Base-by-base conservation (phyloP, 1,284 basidiomycete species). In the Cystobasidiaceae sp. region DNA sequence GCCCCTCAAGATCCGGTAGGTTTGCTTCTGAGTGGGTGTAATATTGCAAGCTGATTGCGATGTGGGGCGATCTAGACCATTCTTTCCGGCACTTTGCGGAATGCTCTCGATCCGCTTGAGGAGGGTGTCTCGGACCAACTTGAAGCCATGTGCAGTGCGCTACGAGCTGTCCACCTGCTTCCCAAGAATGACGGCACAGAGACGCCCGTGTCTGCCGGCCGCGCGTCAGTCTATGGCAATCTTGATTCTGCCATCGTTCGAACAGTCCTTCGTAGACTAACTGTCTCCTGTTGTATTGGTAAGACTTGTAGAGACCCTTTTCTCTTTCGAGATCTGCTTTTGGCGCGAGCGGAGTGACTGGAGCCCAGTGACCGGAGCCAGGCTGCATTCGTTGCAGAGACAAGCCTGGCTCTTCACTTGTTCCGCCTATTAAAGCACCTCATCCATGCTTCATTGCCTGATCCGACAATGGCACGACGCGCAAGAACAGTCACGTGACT, bases 1-100 rank as follows among this genome's bases (percentile, higher is more conserved):
- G 93, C 97, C 27, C 93, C 94, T 1, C 91, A 94, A 73, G 77
- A 77, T 67, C 70, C 72, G 25, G 68, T 73, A 34, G 67, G 70
- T 52, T 67, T 19, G 21, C 7, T 8, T 9, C 32, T 21, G 6
- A 11, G 9, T 6, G 9, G 6, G 23, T 21, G 11, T 19, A 11
- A 49, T 17, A 21, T 17, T 8, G 7, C 9, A 28, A 19, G 28
- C 19, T 30, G 48, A 50, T 19, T 30, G 25, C 28, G 46, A 17
- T 3, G 25, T 28, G 7, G 19, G 9, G 15, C 37, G 25, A 9
- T 56, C 6, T 4, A 66, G 55, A 58, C 57, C 3, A 50, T 60
- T 17, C 33, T 60, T 6, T 60, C 57, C 5, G 30, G 67, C 64
- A 60, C 49, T 67, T 27, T 71, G 62, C 67, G 48, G 44, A 11